phyloP scores from a whole-genome alignment of 139 green algal genomes.

The Pedinophyceae sp. region DNA sequence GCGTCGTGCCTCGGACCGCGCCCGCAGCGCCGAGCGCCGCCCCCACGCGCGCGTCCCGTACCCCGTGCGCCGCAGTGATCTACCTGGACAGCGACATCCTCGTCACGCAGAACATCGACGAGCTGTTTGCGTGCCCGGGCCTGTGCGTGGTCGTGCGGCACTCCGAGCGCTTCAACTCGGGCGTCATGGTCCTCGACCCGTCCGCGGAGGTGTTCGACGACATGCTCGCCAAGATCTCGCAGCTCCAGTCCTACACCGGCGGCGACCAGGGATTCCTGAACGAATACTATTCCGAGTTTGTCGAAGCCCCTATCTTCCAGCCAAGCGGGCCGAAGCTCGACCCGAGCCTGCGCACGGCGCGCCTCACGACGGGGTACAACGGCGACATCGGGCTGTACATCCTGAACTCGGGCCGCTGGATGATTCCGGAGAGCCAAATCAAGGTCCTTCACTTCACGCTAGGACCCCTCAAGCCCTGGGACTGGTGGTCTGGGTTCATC shows the following conservation, averaged over 20 bases:
- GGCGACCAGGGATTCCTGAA: slow-evolving; percentile 63
- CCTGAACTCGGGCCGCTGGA: slow-evolving; percentile 28
- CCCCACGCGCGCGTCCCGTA: too few species aligned
- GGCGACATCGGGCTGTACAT: slow-evolving; percentile 56
- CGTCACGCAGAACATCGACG: slow-evolving; percentile 36
- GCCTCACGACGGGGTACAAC: slow-evolving; percentile 49
- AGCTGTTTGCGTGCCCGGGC: slow-evolving; percentile 44
- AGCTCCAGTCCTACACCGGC: slow-evolving; percentile 47
- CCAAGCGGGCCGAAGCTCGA: slow-evolving; percentile 7
- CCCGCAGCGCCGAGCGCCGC: too few species aligned
- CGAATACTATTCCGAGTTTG: slow-evolving; percentile 38
- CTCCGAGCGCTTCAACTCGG: slow-evolving; percentile 54
- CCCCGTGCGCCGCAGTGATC: too few species aligned
- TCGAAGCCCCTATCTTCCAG: slow-evolving; percentile 41
- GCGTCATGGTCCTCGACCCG: slow-evolving; percentile 47
- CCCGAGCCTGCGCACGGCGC: slow-evolving; percentile 15
- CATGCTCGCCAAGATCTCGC: slow-evolving; percentile 39
- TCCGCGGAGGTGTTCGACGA: slow-evolving; percentile 23
- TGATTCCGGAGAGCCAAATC: slow-evolving; percentile 24
- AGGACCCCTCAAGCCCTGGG: slow-evolving; percentile 56
- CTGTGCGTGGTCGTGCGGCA: slow-evolving; percentile 53
- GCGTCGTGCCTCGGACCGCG: too few species aligned
- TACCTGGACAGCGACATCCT: slow-evolving; percentile 61
- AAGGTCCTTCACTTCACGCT: slow-evolving; percentile 59
- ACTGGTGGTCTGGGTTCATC: slow-evolving; percentile 49